Evolutionary conservation across 2,329 filamentous ascomycete species (phyloP), one percentile per base, ranked within the genome.

Genomic region (Penicillium sp.): DNA sequence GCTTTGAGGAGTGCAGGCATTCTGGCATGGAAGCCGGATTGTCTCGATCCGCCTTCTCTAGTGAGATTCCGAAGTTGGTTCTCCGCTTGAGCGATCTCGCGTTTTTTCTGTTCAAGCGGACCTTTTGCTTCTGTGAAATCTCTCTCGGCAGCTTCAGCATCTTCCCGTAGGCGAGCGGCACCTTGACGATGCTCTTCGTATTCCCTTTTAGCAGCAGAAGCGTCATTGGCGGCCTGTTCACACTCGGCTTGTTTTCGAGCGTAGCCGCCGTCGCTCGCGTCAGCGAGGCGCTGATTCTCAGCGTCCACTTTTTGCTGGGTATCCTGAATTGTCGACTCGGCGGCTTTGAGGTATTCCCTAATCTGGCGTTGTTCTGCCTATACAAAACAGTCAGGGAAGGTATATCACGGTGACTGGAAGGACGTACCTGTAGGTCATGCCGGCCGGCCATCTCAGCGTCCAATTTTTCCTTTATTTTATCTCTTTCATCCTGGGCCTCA

Each of bases 251-350:
- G 68, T 60, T 82, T 87, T 54, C 77, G 73, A 8, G 79, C 74
- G 61, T 86, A 81, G 22, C 79, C 80, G 24, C 85, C 85, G 33
- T 88, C 87, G 58, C 85, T 84, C 2, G 81, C 77, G 39, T 82
- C 78, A 38, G 80, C 76, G 7, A 95, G 75, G 4, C 83, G 81
- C 45, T 64, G 62, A 43, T 69, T 68, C 58, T 77, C 75, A n/a
- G 69, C 61, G 10, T 53, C 53, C 28, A 83, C 78, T 13, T 77
- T 71, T 26, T 63, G 53, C 47, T 75, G 61, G 9, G 70, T 66
- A 3, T 70, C 67, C 19, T 62, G 52, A 21, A 78, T 73, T 13
- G 67, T 63, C 13, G 60, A 57, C 26, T 77, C 72, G 32, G 78
- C 77, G 13, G 68, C 69, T 51, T 77, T 81, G 8, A 89, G 68